Percentiles rank a stretch among this genome's conserved stretches.
Evolutionary conservation across 176 grass and related monocot genomes (phyloP).

Genomic region (Cymbopogon citratus): DNA sequence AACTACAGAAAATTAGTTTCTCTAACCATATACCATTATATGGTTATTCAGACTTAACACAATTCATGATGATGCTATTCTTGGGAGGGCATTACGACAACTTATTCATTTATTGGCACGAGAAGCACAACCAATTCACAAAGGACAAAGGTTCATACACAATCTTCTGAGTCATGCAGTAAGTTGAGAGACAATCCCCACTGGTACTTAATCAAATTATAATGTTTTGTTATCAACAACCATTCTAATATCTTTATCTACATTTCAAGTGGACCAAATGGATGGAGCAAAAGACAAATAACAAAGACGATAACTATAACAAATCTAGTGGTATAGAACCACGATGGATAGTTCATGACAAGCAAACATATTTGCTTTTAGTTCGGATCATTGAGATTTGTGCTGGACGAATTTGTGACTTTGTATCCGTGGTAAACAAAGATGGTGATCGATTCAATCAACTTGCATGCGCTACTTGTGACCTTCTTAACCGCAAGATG

Average conservation of each 20-base stretch:
- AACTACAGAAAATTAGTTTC: background rate
- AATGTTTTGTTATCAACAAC: background rate
- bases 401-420: slow-evolving; percentile 31
- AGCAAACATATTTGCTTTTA: slow-evolving; percentile 47
- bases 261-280: slow-evolving; percentile 41
- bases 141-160: background rate
- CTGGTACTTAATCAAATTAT: background rate
- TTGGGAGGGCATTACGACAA: slow-evolving; percentile 30
- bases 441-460: slow-evolving; percentile 15
- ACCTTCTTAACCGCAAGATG: slow-evolving; percentile 18
- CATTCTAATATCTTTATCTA: background rate
- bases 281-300: slow-evolving; percentile 38
- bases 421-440: background rate
- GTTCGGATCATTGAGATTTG: slow-evolving; percentile 57
- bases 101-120: slow-evolving; percentile 36
- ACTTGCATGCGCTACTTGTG: slow-evolving; percentile 32
- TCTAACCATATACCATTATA: background rate
- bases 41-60: slow-evolving; percentile 15
- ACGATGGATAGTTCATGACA: slow-evolving; percentile 6
- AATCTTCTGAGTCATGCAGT: slow-evolving; percentile 44
- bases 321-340: background rate
- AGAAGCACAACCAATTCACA: background rate
- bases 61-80: slow-evolving; percentile 27
- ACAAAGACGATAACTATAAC: background rate
- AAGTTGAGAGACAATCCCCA: background rate